Evolutionary conservation across 345 rosid genomes (phyloP), one percentile per base, ranked within the genome.

Genomic region (Cochlearia excelsa): DNA sequence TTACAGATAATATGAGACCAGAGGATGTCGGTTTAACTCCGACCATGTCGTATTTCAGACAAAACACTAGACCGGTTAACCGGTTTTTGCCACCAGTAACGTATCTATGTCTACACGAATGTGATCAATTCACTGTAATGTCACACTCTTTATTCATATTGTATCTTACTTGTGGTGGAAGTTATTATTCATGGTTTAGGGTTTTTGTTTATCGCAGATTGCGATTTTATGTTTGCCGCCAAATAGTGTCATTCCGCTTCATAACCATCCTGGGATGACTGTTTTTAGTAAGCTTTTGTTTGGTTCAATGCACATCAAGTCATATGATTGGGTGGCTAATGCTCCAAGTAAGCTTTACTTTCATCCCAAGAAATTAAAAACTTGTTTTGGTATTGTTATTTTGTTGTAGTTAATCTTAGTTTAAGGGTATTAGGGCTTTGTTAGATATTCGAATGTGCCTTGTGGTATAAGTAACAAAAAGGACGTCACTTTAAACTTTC

Each of bases 221-320:
- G 96, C 88, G 47, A 87, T 94, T 63, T 94, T 87, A 73, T 90
- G 97, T 74, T 82, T 94, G 76, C 99, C 97, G 3, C 90, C 92
- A 6, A 75, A 82, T 7, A 90, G 83, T 50, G 92, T 82, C 51
- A 79, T 94, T 72, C 99, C 97, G 1, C 95, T 94, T 45, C 99
- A 94, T 68, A 84, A 94, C 54, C 99, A 94, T 77, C 97, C 99
- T 4, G 87, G 82, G 65, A 94, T 94, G 99, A 94, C 97, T 0
- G 97, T 94, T 38, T 94, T 94, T 63, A 84, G 96, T 74, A 90
- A 90, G 80, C 85, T 94, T 56, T 84, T 94, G 4, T 87, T 87
- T 9, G 97, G 99, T 69, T 73, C 88, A 2, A 79, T 90, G 97
- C 96, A 94, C 74, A 85, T 94, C 57, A 94, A 88, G 77, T 90